A percentile compares a stretch with the other conserved stretches of the same genome.
These are phyloP conservation scores for Saturnispora besseyi DNA, from an alignment of 805 yeast genomes.

Conservation along the genomic window DNA sequence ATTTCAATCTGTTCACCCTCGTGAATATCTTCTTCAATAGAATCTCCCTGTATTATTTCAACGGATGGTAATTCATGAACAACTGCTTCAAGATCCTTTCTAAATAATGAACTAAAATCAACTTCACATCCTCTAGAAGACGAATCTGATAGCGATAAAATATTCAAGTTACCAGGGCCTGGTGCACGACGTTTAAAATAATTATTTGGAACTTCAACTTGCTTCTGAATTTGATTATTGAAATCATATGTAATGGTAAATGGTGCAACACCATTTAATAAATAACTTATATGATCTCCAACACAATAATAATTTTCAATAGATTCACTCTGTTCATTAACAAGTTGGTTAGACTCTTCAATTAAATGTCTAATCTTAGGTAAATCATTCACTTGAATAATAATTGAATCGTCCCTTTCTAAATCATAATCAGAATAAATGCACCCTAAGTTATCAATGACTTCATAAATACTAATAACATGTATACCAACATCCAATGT, in stretches of 20 bases:
- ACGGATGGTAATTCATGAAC: conserved; percentile 60
- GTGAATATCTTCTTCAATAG: conserved; percentile 71
- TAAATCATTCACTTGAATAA: conserved; percentile 63
- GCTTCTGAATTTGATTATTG: conserved; percentile 46
- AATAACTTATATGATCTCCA: conserved; percentile 79
- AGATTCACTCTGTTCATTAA: conserved; percentile 10
- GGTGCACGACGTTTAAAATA: conserved; percentile 63
- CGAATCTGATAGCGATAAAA: conserved; percentile 65
- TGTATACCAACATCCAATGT: conserved; percentile 65
- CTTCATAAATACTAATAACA: conserved; percentile 43
- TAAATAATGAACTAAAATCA: conserved; percentile 33
- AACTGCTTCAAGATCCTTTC: conserved; percentile 25
- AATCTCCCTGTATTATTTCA: conserved; percentile 72
- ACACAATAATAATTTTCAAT: conserved; percentile 61
- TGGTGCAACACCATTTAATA: conserved; percentile 72
- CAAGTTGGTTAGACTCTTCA: conserved; percentile 27
- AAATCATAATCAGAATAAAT: conserved; percentile 32
- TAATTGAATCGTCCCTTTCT: conserved; percentile 17
- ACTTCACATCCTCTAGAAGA: conserved; percentile 57
- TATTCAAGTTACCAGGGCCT: conserved; percentile 64
- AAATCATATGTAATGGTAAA: conserved; percentile 68
- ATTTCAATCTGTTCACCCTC: conserved; percentile 94
- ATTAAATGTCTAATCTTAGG: conserved; percentile 50
- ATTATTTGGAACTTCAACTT: conserved; percentile 34
- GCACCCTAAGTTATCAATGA: conserved; percentile 70